These are phyloP conservation scores for Aspergillus quadrilineatus DNA, from an alignment of 2,329 filamentous ascomycete genomes.

Conservation along the genomic window DNA sequence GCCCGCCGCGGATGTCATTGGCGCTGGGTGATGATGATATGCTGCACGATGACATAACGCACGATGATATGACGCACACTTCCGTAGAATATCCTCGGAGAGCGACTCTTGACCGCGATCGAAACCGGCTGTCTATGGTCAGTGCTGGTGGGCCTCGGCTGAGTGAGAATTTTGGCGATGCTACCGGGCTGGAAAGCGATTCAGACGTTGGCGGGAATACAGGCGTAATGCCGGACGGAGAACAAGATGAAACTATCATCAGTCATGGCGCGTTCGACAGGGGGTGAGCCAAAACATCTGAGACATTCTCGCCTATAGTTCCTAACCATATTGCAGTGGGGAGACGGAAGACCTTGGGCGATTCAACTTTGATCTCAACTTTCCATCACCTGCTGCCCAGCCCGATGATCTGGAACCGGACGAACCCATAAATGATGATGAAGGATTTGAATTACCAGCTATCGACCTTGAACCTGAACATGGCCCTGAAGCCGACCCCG, in stretches of 20 bases:
- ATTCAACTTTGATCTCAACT: slow-evolving; percentile 44
- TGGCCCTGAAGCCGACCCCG: slow-evolving; percentile 25
- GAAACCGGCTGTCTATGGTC: slow-evolving; percentile 41
- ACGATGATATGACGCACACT: slow-evolving; percentile 41
- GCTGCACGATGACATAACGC: slow-evolving; percentile 34
- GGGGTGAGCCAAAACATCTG: slow-evolving; percentile 29
- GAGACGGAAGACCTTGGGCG: slow-evolving; percentile 46
- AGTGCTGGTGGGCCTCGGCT: slow-evolving; percentile 45
- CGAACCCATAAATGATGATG: slow-evolving; percentile 34
- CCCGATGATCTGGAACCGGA: slow-evolving; percentile 32
- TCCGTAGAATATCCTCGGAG: slow-evolving; percentile 47
- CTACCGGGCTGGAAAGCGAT: slow-evolving; percentile 47
- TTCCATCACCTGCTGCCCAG: slow-evolving; percentile 36
- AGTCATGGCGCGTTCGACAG: slow-evolving; percentile 41
- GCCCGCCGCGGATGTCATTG: slow-evolving; percentile 40
- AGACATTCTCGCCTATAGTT: background rate
- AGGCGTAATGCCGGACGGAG: slow-evolving; percentile 35
- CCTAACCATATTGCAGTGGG: slow-evolving; percentile 33
- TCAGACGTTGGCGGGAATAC: slow-evolving; percentile 41
- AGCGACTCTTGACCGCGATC: slow-evolving; percentile 40
- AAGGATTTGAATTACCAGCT: slow-evolving; percentile 34
- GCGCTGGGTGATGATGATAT: slow-evolving; percentile 49
- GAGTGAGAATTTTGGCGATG: slow-evolving; percentile 53
- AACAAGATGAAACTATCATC: slow-evolving; percentile 36
- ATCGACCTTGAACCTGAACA: slow-evolving; percentile 24